Percentiles rank a stretch among this genome's conserved stretches.
phyloP scores from a whole-genome alignment of 2,329 filamentous ascomycete genomes.

The Fusarium foetens region DNA sequence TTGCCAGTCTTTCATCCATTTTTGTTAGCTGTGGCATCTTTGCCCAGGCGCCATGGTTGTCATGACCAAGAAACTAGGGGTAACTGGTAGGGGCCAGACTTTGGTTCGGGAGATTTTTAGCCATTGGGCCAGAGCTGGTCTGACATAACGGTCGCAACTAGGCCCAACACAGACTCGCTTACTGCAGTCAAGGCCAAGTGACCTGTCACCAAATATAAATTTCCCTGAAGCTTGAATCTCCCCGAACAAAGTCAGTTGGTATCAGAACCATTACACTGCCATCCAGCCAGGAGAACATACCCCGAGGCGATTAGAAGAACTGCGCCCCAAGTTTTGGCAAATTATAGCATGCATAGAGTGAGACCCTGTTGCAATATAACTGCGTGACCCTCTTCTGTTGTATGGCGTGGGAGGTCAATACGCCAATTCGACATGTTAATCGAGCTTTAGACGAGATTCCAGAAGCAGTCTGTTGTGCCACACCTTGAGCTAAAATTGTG shows the following conservation, averaged over 20 bases:
- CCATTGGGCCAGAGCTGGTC: conserved; percentile 27
- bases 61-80: conserved; percentile 19
- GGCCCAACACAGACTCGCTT: conserved; percentile 24
- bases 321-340: background rate
- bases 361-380: background rate
- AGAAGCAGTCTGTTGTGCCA: conserved; percentile 31
- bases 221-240: conserved; percentile 17
- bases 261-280: conserved; percentile 1
- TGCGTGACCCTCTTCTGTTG: background rate
- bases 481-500: conserved; percentile 9
- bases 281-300: background rate
- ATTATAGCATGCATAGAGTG: background rate
- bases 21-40: conserved; percentile 18
- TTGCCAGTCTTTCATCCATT: conserved; percentile 11
- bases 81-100: conserved; percentile 28
- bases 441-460: conserved; percentile 25
- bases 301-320: background rate
- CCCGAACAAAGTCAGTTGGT: conserved; percentile 15
- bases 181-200: conserved; percentile 13
- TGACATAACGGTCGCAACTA: conserved; percentile 34
- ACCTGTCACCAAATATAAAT: conserved; percentile 20
- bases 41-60: conserved; percentile 22
- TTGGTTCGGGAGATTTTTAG: conserved; percentile 43
- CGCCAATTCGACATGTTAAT: background rate
- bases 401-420: background rate